These are phyloP conservation scores for Aspergillus fischeri DNA, from an alignment of 2,329 filamentous ascomycete genomes.

Conservation along the genomic window DNA sequence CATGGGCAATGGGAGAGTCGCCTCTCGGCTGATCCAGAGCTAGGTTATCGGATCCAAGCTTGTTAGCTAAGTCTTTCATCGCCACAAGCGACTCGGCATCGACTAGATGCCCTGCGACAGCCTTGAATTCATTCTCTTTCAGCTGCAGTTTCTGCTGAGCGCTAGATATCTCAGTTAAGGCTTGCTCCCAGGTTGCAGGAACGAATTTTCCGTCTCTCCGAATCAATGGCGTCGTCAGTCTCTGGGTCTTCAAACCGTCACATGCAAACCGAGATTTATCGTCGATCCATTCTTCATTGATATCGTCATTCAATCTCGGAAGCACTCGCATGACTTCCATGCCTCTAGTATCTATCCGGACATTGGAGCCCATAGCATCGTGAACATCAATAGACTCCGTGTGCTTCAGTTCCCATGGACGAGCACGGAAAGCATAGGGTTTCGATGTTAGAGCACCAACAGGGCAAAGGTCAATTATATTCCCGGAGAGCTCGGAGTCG, in stretches of 20 bases:
- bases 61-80: constrained; percentile 96
- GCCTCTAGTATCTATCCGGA: constrained; percentile 87
- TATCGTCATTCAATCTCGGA: constrained; percentile 90
- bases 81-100: constrained; percentile 93
- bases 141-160: constrained; percentile 76
- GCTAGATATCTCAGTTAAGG: constrained; percentile 76
- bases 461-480: constrained; percentile 96
- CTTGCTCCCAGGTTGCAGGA: constrained; percentile 93
- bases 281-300: constrained; percentile 99
- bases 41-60: constrained; percentile 91
- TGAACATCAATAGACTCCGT: constrained; percentile 94
- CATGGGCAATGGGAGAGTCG: constrained; percentile 79
- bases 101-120: constrained; percentile 81
- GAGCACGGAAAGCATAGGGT: constrained; percentile 93
- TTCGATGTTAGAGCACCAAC: constrained; percentile 96
- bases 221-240: constrained; percentile 86
- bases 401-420: constrained; percentile 96
- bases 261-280: constrained; percentile 97
- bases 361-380: constrained; percentile 88
- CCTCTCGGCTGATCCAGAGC: constrained; percentile 86
- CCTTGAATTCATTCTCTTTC: constrained; percentile 93
- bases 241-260: constrained; percentile 93
- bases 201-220: constrained; percentile 87
- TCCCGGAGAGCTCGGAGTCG: constrained; percentile 90
- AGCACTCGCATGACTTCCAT: constrained; percentile 94